Evolutionary conservation across 306 rosid genomes (phyloP).

Genomic region (Rubus idaeus): DNA sequence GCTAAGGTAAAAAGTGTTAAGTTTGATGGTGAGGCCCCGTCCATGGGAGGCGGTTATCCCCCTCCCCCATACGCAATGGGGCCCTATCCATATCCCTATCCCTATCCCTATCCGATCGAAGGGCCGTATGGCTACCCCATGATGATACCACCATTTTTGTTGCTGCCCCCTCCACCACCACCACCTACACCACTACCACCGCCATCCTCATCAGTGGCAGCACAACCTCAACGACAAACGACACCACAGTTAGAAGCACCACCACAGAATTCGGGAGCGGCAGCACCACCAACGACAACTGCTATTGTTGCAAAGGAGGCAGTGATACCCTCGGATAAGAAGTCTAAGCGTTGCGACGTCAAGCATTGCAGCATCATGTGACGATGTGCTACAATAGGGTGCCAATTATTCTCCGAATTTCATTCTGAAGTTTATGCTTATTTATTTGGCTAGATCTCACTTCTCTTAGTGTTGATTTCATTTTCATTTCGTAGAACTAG

Average conservation of each 20-base stretch:
- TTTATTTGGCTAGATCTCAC: background rate
- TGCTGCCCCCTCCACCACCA: background rate
- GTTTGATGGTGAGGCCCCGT: constrained; percentile 43
- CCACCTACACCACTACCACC: background rate
- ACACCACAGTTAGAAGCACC: background rate
- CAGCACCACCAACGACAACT: background rate
- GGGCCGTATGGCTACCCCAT: constrained; percentile 23
- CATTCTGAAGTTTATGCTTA: background rate
- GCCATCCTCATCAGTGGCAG: background rate
- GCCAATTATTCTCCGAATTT: background rate
- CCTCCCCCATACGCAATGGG: constrained; percentile 6
- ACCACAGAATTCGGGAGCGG: background rate
- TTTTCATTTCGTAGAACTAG: background rate
- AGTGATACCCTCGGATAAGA: background rate
- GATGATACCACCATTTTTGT: background rate
- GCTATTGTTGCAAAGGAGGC: background rate
- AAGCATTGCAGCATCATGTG: constrained; percentile 3
- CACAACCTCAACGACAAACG: background rate
- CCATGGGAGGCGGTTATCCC: constrained; percentile 4
- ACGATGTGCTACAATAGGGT: background rate
- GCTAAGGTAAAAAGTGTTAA: constrained; percentile 31
- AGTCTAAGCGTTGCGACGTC: background rate
- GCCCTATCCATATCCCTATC: constrained; percentile 11
- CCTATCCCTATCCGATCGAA: background rate
- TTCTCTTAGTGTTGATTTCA: background rate